Evolutionary conservation across 805 yeast species (phyloP), one percentile per base, ranked within the genome.

Genomic region (Metschnikowia arizonensis): DNA sequence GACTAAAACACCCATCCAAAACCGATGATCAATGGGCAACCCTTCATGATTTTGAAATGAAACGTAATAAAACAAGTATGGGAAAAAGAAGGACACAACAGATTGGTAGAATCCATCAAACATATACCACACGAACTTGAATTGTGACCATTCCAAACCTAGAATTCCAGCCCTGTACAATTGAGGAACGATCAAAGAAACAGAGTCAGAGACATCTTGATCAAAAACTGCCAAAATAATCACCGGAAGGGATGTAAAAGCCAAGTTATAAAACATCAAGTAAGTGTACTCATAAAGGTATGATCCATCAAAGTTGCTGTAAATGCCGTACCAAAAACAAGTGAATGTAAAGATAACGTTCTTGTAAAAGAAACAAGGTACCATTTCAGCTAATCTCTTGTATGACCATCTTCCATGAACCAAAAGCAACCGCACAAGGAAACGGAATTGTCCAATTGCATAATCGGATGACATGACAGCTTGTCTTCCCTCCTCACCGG

Each of bases 371-470:
- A 86, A 86, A 54, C 80, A 72, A 12, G 93, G 93, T 54, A 86
- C 82, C 90, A 85, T 85, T 65, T 86, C 95, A 29, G 88, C 77
- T 37, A 86, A 71, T 63, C 95, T 73, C 62, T 83, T 85, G 61
- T 86, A 86, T 1, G 89, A 83, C 95, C 95, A 86, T 64, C 93
- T 74, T 26, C 95, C 95, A 64, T 86, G 95, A 24, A 83, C 86
- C 40, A 86, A 63, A 8, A 86, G 65, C 50, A 86, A 68, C 54
- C 86, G 76, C 0, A 83, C 72, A 50, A 86, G 63, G 57, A 74
- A 86, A 58, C 93, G 76, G 64, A 86, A 86, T 61, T 86, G 95
- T 19, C 91, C 93, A 58, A 86, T 67, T 17, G 91, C 95, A 64
- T 84, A 86, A 68, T 86, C 95, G 1, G 91, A 82, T 21, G 89